phyloP scores from a whole-genome alignment of 805 yeast species.

The Hanseniaspora occidentalis region DNA sequence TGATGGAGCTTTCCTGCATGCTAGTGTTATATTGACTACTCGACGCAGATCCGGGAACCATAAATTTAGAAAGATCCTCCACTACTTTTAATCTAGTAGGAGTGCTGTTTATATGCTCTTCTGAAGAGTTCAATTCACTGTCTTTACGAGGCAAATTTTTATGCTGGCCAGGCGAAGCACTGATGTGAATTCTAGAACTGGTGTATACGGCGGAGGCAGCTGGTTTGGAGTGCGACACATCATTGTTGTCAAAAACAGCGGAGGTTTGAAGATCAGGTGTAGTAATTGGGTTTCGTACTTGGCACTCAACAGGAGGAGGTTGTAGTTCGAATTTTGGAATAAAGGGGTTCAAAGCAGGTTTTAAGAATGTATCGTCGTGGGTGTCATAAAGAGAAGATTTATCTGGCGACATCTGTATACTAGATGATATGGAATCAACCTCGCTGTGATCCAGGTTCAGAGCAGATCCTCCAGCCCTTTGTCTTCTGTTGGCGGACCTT shows the following conservation, averaged over 20 bases:
- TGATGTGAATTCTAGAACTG: slow-evolving; percentile 24
- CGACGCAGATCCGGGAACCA: not conserved
- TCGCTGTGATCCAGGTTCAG: slow-evolving; percentile 1
- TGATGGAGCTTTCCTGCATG: not conserved
- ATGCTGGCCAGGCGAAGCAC: slow-evolving; percentile 12
- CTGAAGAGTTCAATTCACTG: not conserved
- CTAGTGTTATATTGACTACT: slow-evolving; percentile 4
- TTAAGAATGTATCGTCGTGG: slow-evolving; percentile 1
- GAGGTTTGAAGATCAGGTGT: not conserved
- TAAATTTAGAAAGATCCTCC: not conserved
- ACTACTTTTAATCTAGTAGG: slow-evolving; percentile 3
- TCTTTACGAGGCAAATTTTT: not conserved
- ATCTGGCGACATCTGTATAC: slow-evolving; percentile 5
- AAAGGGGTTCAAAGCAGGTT: not conserved
- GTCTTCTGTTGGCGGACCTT: slow-evolving; percentile 5
- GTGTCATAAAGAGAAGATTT: slow-evolving; percentile 3
- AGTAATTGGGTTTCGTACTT: slow-evolving; percentile 1
- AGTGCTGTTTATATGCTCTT: slow-evolving; percentile 7
- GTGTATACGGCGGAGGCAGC: slow-evolving; percentile 25
- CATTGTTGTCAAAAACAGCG: not conserved
- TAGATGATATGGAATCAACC: not conserved
- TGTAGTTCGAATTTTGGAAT: not conserved
- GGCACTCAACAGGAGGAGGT: not conserved
- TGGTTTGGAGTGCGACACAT: slow-evolving; percentile 13
- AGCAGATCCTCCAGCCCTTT: not conserved